Conservation (phyloP, 257 asterid genomes). For the Nicotiana noctiflora region DNA sequence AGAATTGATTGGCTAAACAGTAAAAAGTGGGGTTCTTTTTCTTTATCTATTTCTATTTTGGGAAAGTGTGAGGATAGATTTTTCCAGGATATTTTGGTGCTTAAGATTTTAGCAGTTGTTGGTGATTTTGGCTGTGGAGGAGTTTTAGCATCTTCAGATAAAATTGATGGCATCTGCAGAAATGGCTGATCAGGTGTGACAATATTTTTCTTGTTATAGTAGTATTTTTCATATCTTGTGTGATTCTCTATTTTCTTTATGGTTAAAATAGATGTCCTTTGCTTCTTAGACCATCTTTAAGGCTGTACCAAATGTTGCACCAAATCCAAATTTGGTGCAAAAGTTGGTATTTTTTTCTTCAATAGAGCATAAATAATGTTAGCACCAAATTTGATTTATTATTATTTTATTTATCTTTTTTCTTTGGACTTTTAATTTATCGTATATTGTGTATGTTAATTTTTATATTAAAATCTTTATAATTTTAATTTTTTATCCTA, state of each 20-base stretch:
- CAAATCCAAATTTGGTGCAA: too few species aligned
- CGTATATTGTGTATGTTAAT: too few species aligned
- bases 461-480: too few species aligned
- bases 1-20: constrained; percentile 11
- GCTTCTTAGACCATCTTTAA: background rate
- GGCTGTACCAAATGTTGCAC: too few species aligned
- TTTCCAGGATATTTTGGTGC: background rate
- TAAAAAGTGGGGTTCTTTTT: background rate
- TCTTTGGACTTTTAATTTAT: too few species aligned
- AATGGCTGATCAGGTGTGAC: constrained; percentile 41
- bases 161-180: constrained; percentile 31
- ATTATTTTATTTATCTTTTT: too few species aligned
- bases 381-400: too few species aligned
- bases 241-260: background rate
- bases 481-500: too few species aligned
- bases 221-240: background rate
- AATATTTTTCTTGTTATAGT: background rate
- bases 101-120: constrained; percentile 4
- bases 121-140: constrained; percentile 8
- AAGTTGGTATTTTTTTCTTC: too few species aligned
- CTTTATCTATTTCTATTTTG: background rate
- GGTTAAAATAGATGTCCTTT: background rate
- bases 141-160: background rate
- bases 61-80: background rate
- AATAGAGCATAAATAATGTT: too few species aligned